These are phyloP conservation scores for Sporothrix pseudoabietina DNA, from an alignment of 2,329 filamentous ascomycete genomes.

Conservation along the genomic window DNA sequence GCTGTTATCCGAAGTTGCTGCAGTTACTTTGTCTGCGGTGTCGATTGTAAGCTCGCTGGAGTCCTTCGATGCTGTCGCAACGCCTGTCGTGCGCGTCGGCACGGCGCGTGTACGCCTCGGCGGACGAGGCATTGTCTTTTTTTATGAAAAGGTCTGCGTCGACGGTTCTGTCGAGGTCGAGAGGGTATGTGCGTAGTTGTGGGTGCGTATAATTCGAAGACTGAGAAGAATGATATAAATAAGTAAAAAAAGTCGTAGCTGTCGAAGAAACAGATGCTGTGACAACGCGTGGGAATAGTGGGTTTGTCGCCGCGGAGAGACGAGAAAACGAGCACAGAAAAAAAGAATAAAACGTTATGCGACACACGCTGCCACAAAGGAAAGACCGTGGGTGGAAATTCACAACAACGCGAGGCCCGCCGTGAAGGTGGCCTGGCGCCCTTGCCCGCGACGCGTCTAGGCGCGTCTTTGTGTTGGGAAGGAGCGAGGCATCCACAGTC, in stretches of 20 bases:
- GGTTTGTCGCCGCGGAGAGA: conserved; percentile 14
- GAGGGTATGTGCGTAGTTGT: background rate
- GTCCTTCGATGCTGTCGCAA: background rate
- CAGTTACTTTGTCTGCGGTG: conserved; percentile 35
- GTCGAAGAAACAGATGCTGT: conserved; percentile 7
- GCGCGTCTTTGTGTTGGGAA: conserved; percentile 19
- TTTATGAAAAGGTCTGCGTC: background rate
- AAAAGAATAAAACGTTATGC: background rate
- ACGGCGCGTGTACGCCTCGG: conserved; percentile 33
- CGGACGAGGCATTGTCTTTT: conserved; percentile 35
- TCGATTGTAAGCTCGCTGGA: background rate
- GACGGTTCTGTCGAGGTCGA: background rate
- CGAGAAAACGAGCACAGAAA: background rate
- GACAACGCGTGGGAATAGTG: background rate
- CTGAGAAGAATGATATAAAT: background rate
- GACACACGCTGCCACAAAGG: background rate
- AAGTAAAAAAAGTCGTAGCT: background rate
- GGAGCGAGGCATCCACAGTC: background rate
- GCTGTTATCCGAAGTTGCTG: conserved; percentile 41
- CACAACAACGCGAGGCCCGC: conserved; percentile 23
- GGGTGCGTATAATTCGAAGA: background rate
- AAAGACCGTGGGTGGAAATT: conserved; percentile 4
- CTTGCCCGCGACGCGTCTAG: conserved; percentile 21
- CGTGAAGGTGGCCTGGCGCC: background rate
- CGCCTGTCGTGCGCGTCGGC: conserved; percentile 24